phyloP scores from a whole-genome alignment of 2,329 filamentous ascomycete species.

The Didymellaceae sp. region DNA sequence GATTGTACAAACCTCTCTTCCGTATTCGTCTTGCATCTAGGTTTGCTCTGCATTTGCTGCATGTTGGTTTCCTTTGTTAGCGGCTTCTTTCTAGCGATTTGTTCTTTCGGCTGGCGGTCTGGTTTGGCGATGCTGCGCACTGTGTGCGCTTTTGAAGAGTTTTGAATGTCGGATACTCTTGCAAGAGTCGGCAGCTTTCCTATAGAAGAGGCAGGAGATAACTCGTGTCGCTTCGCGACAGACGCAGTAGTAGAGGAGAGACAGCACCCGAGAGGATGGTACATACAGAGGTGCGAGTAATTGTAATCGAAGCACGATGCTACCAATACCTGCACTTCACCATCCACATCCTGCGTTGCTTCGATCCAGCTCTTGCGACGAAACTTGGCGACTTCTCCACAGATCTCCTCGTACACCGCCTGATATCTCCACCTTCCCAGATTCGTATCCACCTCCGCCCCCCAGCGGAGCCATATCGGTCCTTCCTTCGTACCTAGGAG shows the following conservation, averaged over 20 bases:
- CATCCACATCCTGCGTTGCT: too few relatives aligned
- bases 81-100: constrained; percentile 7
- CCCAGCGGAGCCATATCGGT: constrained; percentile 7
- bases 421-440: not conserved
- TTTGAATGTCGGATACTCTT: not conserved
- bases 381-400: constrained; percentile 4
- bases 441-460: not conserved
- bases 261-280: constrained; percentile 8
- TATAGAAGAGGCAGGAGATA: not conserved
- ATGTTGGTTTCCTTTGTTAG: constrained; percentile 13
- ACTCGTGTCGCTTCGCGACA: not conserved
- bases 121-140: constrained; percentile 5
- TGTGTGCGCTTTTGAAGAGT: constrained; percentile 4
- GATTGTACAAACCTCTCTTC: constrained; percentile 13
- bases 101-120: not conserved
- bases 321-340: not conserved
- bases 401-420: constrained; percentile 3
- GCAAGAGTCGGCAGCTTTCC: not conserved
- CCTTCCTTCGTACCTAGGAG: too few relatives aligned
- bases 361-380: not conserved
- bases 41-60: constrained; percentile 1
- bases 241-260: not conserved
- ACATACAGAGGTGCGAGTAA: constrained; percentile 13
- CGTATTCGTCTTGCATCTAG: constrained; percentile 3
- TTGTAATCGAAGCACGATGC: constrained; percentile 14